Percentiles rank a stretch among this genome's conserved stretches.
Evolutionary conservation across 768 basidiomycete genomes (phyloP).

Genomic region (Leccinum truebloodii): DNA sequence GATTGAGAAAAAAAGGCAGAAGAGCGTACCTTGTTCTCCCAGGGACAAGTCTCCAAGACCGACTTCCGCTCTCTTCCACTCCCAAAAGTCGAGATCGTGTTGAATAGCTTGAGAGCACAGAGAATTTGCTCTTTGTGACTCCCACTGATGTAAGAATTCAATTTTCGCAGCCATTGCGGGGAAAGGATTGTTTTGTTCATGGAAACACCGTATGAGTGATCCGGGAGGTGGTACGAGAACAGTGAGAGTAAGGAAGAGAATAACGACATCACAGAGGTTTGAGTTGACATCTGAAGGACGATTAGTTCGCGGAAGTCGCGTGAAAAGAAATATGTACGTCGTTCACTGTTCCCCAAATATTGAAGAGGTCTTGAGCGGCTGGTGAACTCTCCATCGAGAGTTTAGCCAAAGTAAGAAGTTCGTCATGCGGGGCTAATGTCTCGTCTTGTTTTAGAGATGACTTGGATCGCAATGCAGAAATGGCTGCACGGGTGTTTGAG

Average conservation of each 20-base stretch:
- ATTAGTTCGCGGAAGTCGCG: neutral
- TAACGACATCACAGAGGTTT: conserved; percentile 49
- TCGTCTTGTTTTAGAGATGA: conserved; percentile 54
- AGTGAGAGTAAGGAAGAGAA: conserved; percentile 61
- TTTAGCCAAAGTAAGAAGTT: conserved; percentile 56
- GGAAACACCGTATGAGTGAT: conserved; percentile 61
- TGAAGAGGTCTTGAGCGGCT: conserved; percentile 61
- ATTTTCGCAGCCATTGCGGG: conserved; percentile 50
- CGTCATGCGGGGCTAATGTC: conserved; percentile 54
- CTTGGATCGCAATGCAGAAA: conserved; percentile 57
- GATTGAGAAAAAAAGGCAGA: neutral
- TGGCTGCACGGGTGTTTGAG: conserved; percentile 27
- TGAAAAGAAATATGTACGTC: conserved; percentile 41
- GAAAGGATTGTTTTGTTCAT: conserved; percentile 63
- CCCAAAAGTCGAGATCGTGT: conserved; percentile 60
- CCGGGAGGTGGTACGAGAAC: conserved; percentile 66
- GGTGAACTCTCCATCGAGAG: conserved; percentile 61
- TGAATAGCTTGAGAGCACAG: conserved; percentile 63
- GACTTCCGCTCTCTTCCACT: conserved; percentile 64
- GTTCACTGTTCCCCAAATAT: conserved; percentile 55
- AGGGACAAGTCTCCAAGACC: conserved; percentile 69
- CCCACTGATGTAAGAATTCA: conserved; percentile 65
- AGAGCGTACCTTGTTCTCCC: conserved; percentile 69
- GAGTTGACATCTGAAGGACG: conserved; percentile 39
- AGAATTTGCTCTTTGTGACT: conserved; percentile 66